phyloP scores from a whole-genome alignment of 192 early-diverging fungal genomes.

The Coemansia sp. region DNA sequence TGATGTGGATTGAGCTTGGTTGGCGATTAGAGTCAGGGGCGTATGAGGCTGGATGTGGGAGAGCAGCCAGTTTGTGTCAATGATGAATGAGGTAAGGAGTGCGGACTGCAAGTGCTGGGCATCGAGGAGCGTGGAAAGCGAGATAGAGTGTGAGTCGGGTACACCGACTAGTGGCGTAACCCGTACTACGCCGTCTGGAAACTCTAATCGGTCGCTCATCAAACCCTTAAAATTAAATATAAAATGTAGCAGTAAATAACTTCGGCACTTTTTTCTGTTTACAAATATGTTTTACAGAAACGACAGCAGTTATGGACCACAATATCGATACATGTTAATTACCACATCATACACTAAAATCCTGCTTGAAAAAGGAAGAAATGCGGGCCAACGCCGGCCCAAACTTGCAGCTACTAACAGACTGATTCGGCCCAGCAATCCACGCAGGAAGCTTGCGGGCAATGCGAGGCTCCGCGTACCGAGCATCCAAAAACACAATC shows the following conservation, averaged over 20 bases:
- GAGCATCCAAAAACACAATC: conserved; percentile 73
- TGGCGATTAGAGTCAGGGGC: conserved; percentile 6
- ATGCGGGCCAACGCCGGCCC: conserved; percentile 24
- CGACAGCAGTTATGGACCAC: background rate
- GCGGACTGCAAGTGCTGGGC: conserved; percentile 5
- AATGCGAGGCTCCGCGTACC: conserved; percentile 54
- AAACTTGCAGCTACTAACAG: conserved; percentile 12
- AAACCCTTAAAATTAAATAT: background rate
- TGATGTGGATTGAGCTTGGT: background rate
- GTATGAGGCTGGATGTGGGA: conserved; percentile 9
- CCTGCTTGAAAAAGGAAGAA: conserved; percentile 32
- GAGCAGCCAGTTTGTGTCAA: conserved; percentile 25
- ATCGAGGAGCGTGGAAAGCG: conserved; percentile 13
- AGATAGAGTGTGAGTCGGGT: background rate
- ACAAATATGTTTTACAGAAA: background rate
- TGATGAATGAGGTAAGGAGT: conserved; percentile 14
- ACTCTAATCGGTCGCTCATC: background rate
- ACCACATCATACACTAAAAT: background rate
- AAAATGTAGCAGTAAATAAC: background rate
- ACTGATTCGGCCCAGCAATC: conserved; percentile 38
- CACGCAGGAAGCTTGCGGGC: conserved; percentile 63
- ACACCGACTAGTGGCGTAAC: conserved; percentile 10
- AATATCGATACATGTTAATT: background rate
- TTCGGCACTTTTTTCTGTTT: background rate
- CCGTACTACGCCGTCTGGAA: conserved; percentile 17